Evolutionary conservation across 2,329 filamentous ascomycete genomes (phyloP).

Genomic region (Pseudogymnoascus sp.): DNA sequence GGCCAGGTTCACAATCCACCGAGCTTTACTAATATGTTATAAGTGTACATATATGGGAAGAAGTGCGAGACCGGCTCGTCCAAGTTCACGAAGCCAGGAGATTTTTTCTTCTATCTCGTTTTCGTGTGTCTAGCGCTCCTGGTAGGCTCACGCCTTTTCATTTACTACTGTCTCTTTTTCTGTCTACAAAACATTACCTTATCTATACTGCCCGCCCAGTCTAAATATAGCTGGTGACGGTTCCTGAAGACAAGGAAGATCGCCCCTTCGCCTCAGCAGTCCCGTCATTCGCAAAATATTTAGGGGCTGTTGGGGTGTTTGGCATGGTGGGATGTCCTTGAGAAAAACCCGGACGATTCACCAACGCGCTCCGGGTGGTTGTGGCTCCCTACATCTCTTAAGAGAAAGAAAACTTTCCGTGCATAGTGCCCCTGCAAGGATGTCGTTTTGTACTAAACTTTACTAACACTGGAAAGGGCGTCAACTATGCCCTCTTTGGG

Average conservation of each 20-base stretch:
- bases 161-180: constrained; percentile 13
- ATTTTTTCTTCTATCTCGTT: constrained; percentile 59
- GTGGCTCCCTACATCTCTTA: constrained; percentile 32
- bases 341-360: constrained; percentile 41
- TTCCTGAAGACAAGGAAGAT: constrained; percentile 57
- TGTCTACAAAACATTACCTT: constrained; percentile 47
- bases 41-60: constrained; percentile 61
- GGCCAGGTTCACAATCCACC: constrained; percentile 17
- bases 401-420: not conserved
- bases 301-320: constrained; percentile 45
- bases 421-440: not conserved
- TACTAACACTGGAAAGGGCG: constrained; percentile 37
- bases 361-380: constrained; percentile 31
- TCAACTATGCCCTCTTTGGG: constrained; percentile 45
- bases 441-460: constrained; percentile 13
- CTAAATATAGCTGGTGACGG: constrained; percentile 45
- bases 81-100: constrained; percentile 55
- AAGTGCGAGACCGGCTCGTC: constrained; percentile 54
- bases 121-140: constrained; percentile 56
- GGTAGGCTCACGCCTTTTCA: constrained; percentile 44
- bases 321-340: constrained; percentile 50
- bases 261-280: constrained; percentile 47
- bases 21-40: constrained; percentile 27
- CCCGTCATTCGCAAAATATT: constrained; percentile 46
- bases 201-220: constrained; percentile 50